Conservation (phyloP, 2,329 filamentous ascomycete genomes). For the Zopfia rhizophila region DNA sequence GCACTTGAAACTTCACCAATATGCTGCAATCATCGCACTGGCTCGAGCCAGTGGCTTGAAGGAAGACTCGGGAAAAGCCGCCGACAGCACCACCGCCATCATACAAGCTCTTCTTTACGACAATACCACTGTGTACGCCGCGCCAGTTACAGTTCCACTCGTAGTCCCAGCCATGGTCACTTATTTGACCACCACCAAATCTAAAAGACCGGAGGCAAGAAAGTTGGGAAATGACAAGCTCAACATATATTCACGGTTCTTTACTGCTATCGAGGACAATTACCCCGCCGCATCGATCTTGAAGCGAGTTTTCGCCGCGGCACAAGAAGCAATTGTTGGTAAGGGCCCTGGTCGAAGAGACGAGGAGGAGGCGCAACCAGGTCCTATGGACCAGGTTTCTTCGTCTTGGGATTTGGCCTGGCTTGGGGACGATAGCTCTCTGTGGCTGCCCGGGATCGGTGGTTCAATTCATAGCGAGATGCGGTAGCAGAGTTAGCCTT, state of each 20-base stretch:
- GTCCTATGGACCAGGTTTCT: not conserved
- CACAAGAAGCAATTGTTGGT: constrained; percentile 3
- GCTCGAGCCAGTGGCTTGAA: constrained; percentile 2
- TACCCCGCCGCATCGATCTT: constrained; percentile 20
- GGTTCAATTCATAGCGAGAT: no score
- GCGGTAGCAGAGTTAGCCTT: no score
- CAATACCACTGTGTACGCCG: constrained; percentile 3
- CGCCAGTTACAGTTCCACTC: constrained; percentile 16
- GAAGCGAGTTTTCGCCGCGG: constrained; percentile 11
- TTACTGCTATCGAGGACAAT: constrained; percentile 17
- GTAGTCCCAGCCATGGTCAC: constrained; percentile 21
- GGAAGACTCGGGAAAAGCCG: constrained; percentile 5
- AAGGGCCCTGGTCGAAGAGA: not conserved
- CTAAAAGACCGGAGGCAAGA: not conserved
- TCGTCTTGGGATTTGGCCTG: constrained; percentile 2
- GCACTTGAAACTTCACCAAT: constrained; percentile 18
- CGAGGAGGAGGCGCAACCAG: not conserved
- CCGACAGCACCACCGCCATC: constrained; percentile 10
- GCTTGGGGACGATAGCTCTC: no score
- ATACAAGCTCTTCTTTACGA: constrained; percentile 7
- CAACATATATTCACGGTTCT: constrained; percentile 11
- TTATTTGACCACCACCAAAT: constrained; percentile 7
- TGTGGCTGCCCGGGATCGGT: no score
- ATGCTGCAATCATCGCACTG: constrained; percentile 14
- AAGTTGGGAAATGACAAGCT: constrained; percentile 5